A percentile compares a stretch with the other conserved stretches of the same genome.
These are phyloP conservation scores for Nakazawaea ernobii DNA, from an alignment of 805 yeast species.

Conservation along the genomic window DNA sequence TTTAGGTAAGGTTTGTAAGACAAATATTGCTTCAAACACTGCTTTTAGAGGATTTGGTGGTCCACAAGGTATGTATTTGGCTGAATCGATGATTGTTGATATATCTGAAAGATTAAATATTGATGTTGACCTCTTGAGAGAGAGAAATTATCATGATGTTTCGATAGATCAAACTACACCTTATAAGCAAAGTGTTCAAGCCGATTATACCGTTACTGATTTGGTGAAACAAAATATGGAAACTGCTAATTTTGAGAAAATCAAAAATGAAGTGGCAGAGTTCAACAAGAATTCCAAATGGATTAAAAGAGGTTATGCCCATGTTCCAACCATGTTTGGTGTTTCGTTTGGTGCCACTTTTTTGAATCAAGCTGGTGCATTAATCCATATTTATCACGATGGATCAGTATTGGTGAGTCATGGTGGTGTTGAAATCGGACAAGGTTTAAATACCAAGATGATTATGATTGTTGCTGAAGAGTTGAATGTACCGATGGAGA, in stretches of 20 bases:
- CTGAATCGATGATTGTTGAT: slow-evolving; percentile 33
- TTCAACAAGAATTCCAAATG: slow-evolving; percentile 35
- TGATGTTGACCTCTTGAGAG: slow-evolving; percentile 33
- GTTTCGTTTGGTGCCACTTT: slow-evolving; percentile 40
- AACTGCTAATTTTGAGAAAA: slow-evolving; percentile 28
- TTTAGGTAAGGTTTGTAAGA: slow-evolving; percentile 33
- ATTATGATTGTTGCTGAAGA: slow-evolving; percentile 40
- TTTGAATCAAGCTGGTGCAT: slow-evolving; percentile 43
- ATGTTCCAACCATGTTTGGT: slow-evolving; percentile 43
- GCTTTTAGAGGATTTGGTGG: slow-evolving; percentile 47
- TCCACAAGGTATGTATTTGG: slow-evolving; percentile 42
- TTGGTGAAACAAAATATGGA: slow-evolving; percentile 30
- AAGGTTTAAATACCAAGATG: slow-evolving; percentile 44
- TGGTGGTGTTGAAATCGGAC: slow-evolving; percentile 48
- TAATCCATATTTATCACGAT: slow-evolving; percentile 38
- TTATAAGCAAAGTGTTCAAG: slow-evolving; percentile 34
- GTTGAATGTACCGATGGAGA: slow-evolving; percentile 32
- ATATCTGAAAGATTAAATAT: slow-evolving; percentile 33
- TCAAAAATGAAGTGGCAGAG: slow-evolving; percentile 30
- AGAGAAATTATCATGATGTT: slow-evolving; percentile 28
- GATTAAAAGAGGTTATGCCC: slow-evolving; percentile 42
- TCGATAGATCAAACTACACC: slow-evolving; percentile 25
- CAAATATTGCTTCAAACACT: slow-evolving; percentile 41
- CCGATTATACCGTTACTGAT: slow-evolving; percentile 32
- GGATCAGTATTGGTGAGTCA: slow-evolving; percentile 41